Conservation (phyloP, 2,329 filamentous ascomycete species). For the Xylaria sp. region DNA sequence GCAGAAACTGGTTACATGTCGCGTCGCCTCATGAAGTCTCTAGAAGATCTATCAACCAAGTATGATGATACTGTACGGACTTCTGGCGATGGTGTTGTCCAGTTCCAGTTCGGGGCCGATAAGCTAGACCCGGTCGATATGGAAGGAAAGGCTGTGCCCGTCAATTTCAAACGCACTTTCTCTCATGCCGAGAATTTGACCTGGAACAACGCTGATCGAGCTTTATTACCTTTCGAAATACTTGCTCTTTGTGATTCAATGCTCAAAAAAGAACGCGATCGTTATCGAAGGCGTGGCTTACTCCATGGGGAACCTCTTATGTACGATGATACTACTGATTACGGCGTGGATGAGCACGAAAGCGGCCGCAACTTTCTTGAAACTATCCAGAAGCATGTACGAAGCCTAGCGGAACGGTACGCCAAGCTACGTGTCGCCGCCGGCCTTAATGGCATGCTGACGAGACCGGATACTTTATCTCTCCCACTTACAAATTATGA, state of each 20-base stretch:
- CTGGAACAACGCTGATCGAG: constrained; percentile 79
- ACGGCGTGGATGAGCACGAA: constrained; percentile 80
- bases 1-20: constrained; percentile 99
- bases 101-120: constrained; percentile 97
- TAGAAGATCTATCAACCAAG: constrained; percentile 92
- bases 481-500: constrained; percentile 28
- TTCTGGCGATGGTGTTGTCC: constrained; percentile 86
- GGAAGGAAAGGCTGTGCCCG: constrained; percentile 92
- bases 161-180: constrained; percentile 92
- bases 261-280: constrained; percentile 74
- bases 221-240: constrained; percentile 80
- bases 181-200: constrained; percentile 81
- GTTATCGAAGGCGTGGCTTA: constrained; percentile 70
- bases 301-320: constrained; percentile 70
- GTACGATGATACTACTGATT: constrained; percentile 76
- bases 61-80: constrained; percentile 97
- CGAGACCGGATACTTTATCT: constrained; percentile 35
- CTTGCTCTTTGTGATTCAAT: constrained; percentile 73
- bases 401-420: constrained; percentile 70
- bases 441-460: constrained; percentile 59
- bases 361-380: constrained; percentile 84
- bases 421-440: constrained; percentile 62
- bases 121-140: constrained; percentile 96
- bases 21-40: constrained; percentile 94
- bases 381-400: constrained; percentile 79